Evolutionary conservation across 106 monocot species (phyloP).

Genomic region (Acorus calamus): DNA sequence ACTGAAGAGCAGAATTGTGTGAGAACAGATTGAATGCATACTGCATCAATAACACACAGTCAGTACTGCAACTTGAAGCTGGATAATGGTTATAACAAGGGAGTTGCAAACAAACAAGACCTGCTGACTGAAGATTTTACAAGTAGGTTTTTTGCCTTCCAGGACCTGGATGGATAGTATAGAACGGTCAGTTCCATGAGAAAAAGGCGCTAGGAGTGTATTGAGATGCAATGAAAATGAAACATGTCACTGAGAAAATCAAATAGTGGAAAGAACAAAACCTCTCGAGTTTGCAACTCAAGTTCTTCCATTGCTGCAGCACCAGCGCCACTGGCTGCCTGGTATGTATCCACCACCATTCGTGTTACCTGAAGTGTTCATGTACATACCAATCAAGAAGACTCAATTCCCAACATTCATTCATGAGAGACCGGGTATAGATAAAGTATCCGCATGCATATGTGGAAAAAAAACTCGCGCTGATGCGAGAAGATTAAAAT

Average conservation of each 20-base stretch:
- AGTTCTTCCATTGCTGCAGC: slow-evolving; percentile 99
- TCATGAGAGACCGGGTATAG: no score
- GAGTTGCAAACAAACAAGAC: slow-evolving; percentile 20
- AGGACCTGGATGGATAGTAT: slow-evolving; percentile 40
- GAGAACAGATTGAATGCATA: slow-evolving; percentile 99
- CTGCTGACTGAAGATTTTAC: slow-evolving; percentile 93
- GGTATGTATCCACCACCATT: slow-evolving; percentile 98
- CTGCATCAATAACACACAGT: slow-evolving; percentile 33
- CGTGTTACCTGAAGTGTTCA: slow-evolving; percentile 54
- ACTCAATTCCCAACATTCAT: no score
- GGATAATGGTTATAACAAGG: neutral
- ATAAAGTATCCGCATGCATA: no score
- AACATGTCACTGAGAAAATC: neutral
- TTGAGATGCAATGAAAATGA: no score
- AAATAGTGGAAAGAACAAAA: slow-evolving; percentile 5
- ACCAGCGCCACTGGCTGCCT: slow-evolving; percentile 99
- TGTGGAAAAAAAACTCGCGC: no score
- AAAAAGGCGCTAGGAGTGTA: no score
- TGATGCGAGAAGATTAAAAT: no score
- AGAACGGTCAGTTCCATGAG: neutral
- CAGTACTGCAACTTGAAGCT: neutral
- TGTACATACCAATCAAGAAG: slow-evolving; percentile 1
- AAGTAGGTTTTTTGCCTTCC: slow-evolving; percentile 82
- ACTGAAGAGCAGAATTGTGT: slow-evolving; percentile 77
- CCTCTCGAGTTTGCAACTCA: slow-evolving; percentile 86